phyloP scores from a whole-genome alignment of 1,139 yeast genomes.

The Scheffersomyces illinoinensis region DNA sequence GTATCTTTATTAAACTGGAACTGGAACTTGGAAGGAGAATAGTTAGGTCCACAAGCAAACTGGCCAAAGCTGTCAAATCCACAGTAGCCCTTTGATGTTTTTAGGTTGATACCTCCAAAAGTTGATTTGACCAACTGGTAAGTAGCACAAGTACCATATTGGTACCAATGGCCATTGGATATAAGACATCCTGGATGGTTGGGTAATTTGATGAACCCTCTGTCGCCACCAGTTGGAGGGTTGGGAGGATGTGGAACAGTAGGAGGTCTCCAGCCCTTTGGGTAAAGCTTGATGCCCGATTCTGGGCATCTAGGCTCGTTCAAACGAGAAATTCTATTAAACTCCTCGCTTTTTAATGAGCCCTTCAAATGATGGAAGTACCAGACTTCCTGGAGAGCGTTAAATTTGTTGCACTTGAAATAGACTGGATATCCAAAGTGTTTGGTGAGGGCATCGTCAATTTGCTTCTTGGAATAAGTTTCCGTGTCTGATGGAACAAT shows the following conservation, averaged over 20 bases:
- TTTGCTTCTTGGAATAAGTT: slow-evolving; percentile 66
- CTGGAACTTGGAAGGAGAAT: slow-evolving; percentile 45
- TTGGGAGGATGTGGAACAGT: slow-evolving; percentile 31
- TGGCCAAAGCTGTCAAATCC: slow-evolving; percentile 43
- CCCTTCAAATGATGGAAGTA: slow-evolving; percentile 83
- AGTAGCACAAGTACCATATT: slow-evolving; percentile 84
- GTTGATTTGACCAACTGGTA: slow-evolving; percentile 53
- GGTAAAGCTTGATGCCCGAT: slow-evolving; percentile 70
- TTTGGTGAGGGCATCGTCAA: slow-evolving; percentile 60
- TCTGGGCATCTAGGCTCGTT: slow-evolving; percentile 63
- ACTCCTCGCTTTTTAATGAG: slow-evolving; percentile 65
- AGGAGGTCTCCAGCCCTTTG: slow-evolving; percentile 57
- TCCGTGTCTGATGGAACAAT: slow-evolving; percentile 62
- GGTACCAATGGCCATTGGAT: slow-evolving; percentile 82
- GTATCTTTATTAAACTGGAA: slow-evolving; percentile 51
- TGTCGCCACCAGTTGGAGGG: slow-evolving; percentile 25
- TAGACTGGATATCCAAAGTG: slow-evolving; percentile 63
- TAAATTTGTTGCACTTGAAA: slow-evolving; percentile 67
- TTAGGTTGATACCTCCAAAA: slow-evolving; percentile 71
- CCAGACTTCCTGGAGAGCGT: slow-evolving; percentile 86
- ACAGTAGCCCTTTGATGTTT: slow-evolving; percentile 74
- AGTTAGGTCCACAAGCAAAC: slow-evolving; percentile 33
- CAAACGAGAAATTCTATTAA: slow-evolving; percentile 64
- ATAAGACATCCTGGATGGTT: slow-evolving; percentile 76
- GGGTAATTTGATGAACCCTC: slow-evolving; percentile 50